Evolutionary conservation across 2,329 filamentous ascomycete genomes (phyloP), one percentile per base, ranked within the genome.

Genomic region (Tympanopsis confertula): DNA sequence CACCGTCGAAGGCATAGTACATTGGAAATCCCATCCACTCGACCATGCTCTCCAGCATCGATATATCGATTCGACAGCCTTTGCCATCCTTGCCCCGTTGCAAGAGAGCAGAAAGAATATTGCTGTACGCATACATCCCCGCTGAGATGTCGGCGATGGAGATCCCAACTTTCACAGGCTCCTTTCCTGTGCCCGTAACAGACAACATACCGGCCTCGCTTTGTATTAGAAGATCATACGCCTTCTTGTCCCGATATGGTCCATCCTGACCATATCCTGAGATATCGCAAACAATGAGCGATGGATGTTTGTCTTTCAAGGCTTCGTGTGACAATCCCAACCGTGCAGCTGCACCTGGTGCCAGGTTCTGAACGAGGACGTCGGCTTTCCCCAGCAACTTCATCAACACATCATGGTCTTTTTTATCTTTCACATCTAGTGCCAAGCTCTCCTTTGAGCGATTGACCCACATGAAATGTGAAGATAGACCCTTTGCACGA

Each of bases 1-100:
- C 61, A 3, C 58, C 62, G 2, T 69, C 51, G 42, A 60, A 68
- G 0, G 68, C 54, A 41, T 74, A 75, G 45, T 74, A 71, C 45
- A 72, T 49, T 0, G 69, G 70, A 35, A 73, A 75, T 0, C 55
- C 55, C 70, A 74, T 75, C 71, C 71, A 75, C 45, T 75, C 71
- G 0, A 65, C 58, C 68, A 74, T 70, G 35, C 63, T 62, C 47
- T 75, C 71, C 5, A 75, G 54, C 71, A 75, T 75, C 2, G 67
- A 71, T 13, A 75, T 65, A 32, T 75, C 71, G 15, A 74, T 58
- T 14, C 61, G 57, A 20, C 59, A 63, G 0, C 71, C 71, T 20
- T 53, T 52, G 30, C 10, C 7, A 15, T 33, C 30, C 43, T 63
- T 69, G 1, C 50, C 54, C 1, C 71, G 62, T 44, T 68, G 62